phyloP scores from a whole-genome alignment of 176 grass and related monocot species.

The Aegilops longissima region DNA sequence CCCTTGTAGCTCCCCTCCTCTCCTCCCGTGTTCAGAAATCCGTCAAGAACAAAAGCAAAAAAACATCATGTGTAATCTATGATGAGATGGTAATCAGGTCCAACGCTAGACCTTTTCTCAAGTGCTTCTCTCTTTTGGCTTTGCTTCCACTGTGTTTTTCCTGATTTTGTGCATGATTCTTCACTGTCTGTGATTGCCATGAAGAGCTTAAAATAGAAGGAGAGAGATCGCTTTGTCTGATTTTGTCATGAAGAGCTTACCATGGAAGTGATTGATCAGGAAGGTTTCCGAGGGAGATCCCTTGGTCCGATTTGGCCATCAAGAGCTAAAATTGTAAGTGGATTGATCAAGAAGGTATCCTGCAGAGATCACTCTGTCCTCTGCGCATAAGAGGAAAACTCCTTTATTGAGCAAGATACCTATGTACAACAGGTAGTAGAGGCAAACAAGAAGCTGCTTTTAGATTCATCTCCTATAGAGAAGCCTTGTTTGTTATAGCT shows the following conservation, averaged over 20 bases:
- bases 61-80: slow-evolving; percentile 11
- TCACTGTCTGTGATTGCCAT: background rate
- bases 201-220: background rate
- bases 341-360: background rate
- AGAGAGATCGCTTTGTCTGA: background rate
- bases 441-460: background rate
- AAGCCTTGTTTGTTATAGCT: too few species aligned
- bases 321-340: background rate
- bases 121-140: background rate
- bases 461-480: background rate
- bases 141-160: background rate
- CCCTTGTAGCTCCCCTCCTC: background rate
- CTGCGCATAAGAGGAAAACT: background rate
- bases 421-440: too few species aligned
- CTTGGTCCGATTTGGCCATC: background rate
- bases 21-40: slow-evolving; percentile 30
- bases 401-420: background rate
- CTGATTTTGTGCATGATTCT: background rate
- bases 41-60: slow-evolving; percentile 11
- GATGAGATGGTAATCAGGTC: slow-evolving; percentile 42
- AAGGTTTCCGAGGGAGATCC: background rate
- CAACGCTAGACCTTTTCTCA: slow-evolving; percentile 4
- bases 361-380: background rate
- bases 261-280: background rate
- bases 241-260: background rate